phyloP scores from a whole-genome alignment of 2,329 filamentous ascomycete species.

The Tolypocladium tundrense region DNA sequence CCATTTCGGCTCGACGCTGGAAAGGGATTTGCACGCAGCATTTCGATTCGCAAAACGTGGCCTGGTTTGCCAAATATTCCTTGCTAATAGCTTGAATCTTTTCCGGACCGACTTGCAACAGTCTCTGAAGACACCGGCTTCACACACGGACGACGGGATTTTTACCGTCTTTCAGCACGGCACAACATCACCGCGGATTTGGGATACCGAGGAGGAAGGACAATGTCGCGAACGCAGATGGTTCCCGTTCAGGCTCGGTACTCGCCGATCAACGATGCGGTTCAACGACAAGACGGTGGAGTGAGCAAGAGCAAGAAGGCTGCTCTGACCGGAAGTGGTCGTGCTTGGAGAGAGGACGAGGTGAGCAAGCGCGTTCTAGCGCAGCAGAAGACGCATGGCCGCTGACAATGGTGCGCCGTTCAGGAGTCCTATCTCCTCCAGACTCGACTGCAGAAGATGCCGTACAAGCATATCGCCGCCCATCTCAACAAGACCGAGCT shows the following conservation, averaged over 20 bases:
- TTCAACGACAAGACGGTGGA: slow-evolving; percentile 48
- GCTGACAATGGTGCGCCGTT: slow-evolving; percentile 1
- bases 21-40: not conserved
- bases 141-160: not conserved
- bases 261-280: slow-evolving; percentile 40
- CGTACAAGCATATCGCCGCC: slow-evolving; percentile 80
- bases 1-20: not conserved
- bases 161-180: not conserved
- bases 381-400: not conserved
- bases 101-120: not conserved
- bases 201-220: not conserved
- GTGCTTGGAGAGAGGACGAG: slow-evolving; percentile 82
- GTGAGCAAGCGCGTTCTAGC: slow-evolving; percentile 31
- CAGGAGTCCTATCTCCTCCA: slow-evolving; percentile 78
- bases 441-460: slow-evolving; percentile 78
- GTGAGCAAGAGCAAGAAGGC: slow-evolving; percentile 57
- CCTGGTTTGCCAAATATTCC: not conserved
- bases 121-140: not conserved
- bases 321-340: slow-evolving; percentile 61
- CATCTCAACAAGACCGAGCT: slow-evolving; percentile 82
- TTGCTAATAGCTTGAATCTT: not conserved
- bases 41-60: not conserved
- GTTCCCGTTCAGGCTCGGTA: slow-evolving; percentile 33
- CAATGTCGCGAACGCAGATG: slow-evolving; percentile 42
- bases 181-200: not conserved